These are phyloP conservation scores for Euptelea pleiosperma DNA, from an alignment of 164 flowering plant species.

Conservation along the genomic window DNA sequence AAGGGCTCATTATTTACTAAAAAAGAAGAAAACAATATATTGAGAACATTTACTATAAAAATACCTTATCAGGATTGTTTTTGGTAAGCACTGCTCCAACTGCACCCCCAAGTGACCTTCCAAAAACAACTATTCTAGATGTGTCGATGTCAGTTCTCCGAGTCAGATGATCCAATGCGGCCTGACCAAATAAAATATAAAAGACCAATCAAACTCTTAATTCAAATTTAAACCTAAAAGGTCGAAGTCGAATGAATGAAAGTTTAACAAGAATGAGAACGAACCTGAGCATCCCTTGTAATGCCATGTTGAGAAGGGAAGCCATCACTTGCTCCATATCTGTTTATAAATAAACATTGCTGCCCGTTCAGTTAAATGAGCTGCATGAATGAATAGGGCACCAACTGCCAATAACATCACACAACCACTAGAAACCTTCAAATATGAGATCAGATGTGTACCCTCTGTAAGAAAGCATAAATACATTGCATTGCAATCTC, in stretches of 20 bases:
- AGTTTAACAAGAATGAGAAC: conserved; percentile 2
- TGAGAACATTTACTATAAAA: not conserved
- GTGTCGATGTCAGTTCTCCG: conserved; percentile 92
- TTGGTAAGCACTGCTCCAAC: conserved; percentile 83
- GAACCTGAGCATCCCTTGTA: conserved; percentile 87
- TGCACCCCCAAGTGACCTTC: conserved; percentile 99
- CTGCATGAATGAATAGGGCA: not conserved
- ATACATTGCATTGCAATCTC: conserved; percentile 91
- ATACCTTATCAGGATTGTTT: conserved; percentile 94
- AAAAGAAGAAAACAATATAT: not conserved
- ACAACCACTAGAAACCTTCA: not conserved
- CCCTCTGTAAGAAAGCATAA: conserved; percentile 99
- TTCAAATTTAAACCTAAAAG: not conserved
- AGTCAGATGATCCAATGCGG: conserved; percentile 89
- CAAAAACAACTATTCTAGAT: conserved; percentile 85
- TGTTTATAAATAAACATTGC: conserved; percentile 24
- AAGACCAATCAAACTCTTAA: not conserved
- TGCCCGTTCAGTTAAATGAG: conserved; percentile 6
- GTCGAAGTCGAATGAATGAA: not conserved
- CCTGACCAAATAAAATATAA: conserved; percentile 37
- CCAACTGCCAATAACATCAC: not conserved
- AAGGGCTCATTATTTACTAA: not conserved
- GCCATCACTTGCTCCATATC: conserved; percentile 98
- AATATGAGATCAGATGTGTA: conserved; percentile 22
- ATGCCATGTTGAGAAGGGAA: conserved; percentile 94